Conservation (phyloP, 1,284 basidiomycete genomes). For the Trichosporon ovoides region DNA sequence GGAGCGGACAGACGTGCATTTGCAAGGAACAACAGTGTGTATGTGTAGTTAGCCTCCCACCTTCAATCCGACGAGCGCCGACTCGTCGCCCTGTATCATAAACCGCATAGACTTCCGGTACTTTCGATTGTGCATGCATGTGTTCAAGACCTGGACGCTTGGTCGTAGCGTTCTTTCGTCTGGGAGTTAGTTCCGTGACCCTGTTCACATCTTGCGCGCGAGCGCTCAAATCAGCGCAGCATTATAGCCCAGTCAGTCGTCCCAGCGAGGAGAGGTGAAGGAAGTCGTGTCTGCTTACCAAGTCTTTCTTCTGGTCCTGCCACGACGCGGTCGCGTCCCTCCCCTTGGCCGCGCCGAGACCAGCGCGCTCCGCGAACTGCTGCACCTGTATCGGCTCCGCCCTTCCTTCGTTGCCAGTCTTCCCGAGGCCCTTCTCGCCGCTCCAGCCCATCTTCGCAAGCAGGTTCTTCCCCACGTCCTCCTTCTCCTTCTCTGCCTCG, state of each 20-base stretch:
- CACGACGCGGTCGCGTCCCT: conserved; percentile 53
- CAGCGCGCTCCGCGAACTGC: conserved; percentile 77
- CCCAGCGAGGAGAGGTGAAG: not conserved
- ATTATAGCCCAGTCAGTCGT: conserved; percentile 1
- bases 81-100: too few relatives aligned
- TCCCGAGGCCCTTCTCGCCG: conserved; percentile 78
- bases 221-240: too few relatives aligned
- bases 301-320: conserved; percentile 6
- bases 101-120: too few relatives aligned
- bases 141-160: not conserved
- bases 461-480: conserved; percentile 70
- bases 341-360: conserved; percentile 79
- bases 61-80: too few relatives aligned
- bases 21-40: too few relatives aligned
- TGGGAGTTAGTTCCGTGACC: conserved; percentile 5
- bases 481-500: not conserved
- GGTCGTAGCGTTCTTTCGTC: conserved; percentile 2
- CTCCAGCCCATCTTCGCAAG: conserved; percentile 95
- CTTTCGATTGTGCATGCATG: too few relatives aligned
- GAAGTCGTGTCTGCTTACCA: not conserved
- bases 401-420: conserved; percentile 69
- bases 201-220: too few relatives aligned
- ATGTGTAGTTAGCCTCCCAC: too few relatives aligned
- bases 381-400: conserved; percentile 80
- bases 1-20: too few relatives aligned